Percentiles rank a stretch among this genome's conserved stretches.
Conservation (phyloP, 345 rosid species). For the Eucalyptus lansdowneana region DNA sequence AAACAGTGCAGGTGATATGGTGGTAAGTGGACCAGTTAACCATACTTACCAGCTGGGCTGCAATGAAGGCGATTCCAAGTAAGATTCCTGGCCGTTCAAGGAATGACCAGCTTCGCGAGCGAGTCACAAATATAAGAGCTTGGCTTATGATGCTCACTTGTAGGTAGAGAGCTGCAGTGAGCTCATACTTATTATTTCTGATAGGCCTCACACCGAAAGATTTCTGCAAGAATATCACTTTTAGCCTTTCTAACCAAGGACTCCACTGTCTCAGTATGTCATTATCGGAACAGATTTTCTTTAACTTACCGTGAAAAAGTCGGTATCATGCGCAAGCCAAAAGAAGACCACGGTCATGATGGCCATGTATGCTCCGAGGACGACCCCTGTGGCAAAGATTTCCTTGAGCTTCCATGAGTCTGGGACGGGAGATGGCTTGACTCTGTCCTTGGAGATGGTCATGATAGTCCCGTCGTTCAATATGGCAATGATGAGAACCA, state of each 20-base stretch:
- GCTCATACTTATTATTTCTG: slow-evolving; percentile 17
- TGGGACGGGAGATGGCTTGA: slow-evolving; percentile 70
- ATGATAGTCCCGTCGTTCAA: slow-evolving; percentile 81
- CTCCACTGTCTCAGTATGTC: background rate
- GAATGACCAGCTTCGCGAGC: slow-evolving; percentile 77
- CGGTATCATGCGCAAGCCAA: slow-evolving; percentile 51
- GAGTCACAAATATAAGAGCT: slow-evolving; percentile 79
- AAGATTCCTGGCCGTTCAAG: slow-evolving; percentile 51
- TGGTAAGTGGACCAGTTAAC: background rate
- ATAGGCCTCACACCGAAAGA: slow-evolving; percentile 40
- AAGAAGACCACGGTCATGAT: slow-evolving; percentile 46
- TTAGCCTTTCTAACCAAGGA: background rate
- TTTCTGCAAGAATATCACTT: slow-evolving; percentile 11
- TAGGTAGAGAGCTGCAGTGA: slow-evolving; percentile 70
- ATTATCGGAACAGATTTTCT: background rate
- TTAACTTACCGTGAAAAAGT: slow-evolving; percentile 48
- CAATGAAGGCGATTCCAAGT: slow-evolving; percentile 43
- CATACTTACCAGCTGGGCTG: slow-evolving; percentile 53
- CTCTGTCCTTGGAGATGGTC: slow-evolving; percentile 79
- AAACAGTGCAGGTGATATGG: background rate
- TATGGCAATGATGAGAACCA: slow-evolving; percentile 74
- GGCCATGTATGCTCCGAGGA: slow-evolving; percentile 69
- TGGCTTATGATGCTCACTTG: slow-evolving; percentile 89
- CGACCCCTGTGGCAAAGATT: slow-evolving; percentile 64
- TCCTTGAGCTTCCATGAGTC: slow-evolving; percentile 83